Evolutionary conservation across 306 rosid species (phyloP), one percentile per base, ranked within the genome.

Genomic region (Canavalia ensiformis): DNA sequence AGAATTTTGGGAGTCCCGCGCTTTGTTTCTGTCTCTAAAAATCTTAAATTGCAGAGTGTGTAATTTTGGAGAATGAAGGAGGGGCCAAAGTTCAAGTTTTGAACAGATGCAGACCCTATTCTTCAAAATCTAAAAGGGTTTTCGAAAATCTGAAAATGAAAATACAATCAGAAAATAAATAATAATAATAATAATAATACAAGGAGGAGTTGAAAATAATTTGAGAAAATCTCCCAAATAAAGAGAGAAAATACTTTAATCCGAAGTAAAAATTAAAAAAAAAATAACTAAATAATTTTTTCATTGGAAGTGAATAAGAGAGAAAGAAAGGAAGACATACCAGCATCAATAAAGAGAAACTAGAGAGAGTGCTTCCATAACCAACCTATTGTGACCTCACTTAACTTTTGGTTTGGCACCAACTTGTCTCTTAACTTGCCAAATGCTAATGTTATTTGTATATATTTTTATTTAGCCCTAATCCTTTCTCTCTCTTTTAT

Each of bases 51-150:
- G 85, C 86, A 83, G 91, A 76, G 12, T 66, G 83, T 75, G 65
- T 52, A 18, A 18, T 54, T 57, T 52, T 25, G 75, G 18, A 81
- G 77, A 58, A 60, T 42, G 76, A 74, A 63, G 42, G 78, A 76
- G 83, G 89, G 90, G 86, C 79, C 25, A 72, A 79, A 83, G 60
- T 88, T 87, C 87, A 82, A 89, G 91, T 89, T 87, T 86, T 90
- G 68, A 84, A 87, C 87, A 88, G 86, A 84, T 75, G 56, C 59
- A 90, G 83, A 90, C 82, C 84, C 86, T 83, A n/a, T 78, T 81
- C 76, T 78, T 75, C 79, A 88, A 88, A 81, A 74, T 73, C 80
- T 2, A 28, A 64, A 0, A 58, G 71, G 75, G 59, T 39, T 75
- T 75, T 29, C 18, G 33, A 51, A 73, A 73, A 64, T 73, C 75